Percentiles rank a stretch among this genome's conserved stretches.
Conservation (phyloP, 73 alveolate genomes). For the Tetrahymena thermophila region DNA sequence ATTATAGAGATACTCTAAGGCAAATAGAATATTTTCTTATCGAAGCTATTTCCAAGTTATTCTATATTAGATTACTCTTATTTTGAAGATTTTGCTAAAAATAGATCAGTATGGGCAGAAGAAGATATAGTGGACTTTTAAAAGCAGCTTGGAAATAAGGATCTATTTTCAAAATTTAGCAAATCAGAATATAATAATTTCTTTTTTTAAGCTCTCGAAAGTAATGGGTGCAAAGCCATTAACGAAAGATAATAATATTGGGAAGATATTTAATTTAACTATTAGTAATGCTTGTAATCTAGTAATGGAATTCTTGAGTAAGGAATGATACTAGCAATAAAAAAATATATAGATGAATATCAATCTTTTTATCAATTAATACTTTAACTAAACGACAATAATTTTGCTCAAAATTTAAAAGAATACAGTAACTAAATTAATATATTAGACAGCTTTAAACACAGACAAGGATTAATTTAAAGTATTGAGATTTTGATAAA, state of each 20-base stretch:
- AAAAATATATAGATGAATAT: background rate
- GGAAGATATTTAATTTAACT: background rate
- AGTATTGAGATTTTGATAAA: background rate
- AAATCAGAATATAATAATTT: background rate
- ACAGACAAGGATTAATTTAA: background rate
- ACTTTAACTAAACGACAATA: background rate
- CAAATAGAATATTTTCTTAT: background rate
- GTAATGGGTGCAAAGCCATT: background rate
- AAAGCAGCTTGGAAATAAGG: background rate
- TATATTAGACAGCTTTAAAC: background rate
- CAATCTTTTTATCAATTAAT: background rate
- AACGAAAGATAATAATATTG: background rate
- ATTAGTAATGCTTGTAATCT: background rate
- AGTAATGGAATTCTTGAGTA: background rate
- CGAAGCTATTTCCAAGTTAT: background rate
- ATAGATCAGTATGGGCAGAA: background rate
- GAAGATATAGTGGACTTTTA: background rate
- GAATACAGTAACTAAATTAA: background rate
- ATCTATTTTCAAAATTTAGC: background rate
- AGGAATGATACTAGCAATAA: background rate
- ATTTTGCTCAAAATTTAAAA: background rate
- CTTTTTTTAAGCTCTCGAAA: background rate
- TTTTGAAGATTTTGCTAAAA: background rate
- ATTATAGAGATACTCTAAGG: background rate
- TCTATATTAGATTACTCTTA: background rate